phyloP scores from a whole-genome alignment of 768 basidiomycete genomes.

The Flagelloscypha sp. region DNA sequence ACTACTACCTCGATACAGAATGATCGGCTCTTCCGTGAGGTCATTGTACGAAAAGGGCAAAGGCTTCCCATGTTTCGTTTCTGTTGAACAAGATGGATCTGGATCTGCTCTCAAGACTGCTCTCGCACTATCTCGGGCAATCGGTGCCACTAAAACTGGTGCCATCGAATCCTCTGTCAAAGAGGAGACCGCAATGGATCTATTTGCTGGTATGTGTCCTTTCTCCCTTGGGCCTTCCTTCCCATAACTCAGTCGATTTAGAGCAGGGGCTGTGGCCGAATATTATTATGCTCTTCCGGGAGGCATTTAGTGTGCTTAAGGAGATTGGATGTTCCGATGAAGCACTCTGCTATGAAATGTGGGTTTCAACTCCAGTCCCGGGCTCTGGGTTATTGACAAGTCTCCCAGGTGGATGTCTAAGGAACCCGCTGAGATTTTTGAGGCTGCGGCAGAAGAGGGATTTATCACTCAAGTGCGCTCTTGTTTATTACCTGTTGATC shows the following conservation, averaged over 20 bases:
- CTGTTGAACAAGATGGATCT: constrained; percentile 54
- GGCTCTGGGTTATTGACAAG: too few species aligned
- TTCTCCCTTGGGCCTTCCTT: background rate
- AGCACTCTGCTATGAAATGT: constrained; percentile 62
- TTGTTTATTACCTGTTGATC: background rate
- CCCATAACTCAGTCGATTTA: constrained; percentile 5
- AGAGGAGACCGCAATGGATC: constrained; percentile 60
- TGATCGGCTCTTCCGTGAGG: constrained; percentile 61
- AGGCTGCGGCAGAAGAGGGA: constrained; percentile 58
- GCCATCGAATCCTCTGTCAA: constrained; percentile 54
- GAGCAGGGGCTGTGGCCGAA: constrained; percentile 64
- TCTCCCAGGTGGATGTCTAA: constrained; percentile 60
- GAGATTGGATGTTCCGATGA: constrained; percentile 61
- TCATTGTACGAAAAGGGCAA: constrained; percentile 51
- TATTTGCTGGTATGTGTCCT: constrained; percentile 36
- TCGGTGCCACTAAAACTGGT: constrained; percentile 56
- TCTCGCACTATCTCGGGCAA: constrained; percentile 46
- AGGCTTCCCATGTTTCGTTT: constrained; percentile 60
- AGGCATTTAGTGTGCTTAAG: constrained; percentile 53
- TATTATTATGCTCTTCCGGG: constrained; percentile 57
- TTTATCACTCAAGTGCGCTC: constrained; percentile 44
- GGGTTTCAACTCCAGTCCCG: constrained; percentile 4
- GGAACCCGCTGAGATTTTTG: constrained; percentile 62
- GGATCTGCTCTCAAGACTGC: constrained; percentile 37
- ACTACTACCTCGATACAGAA: constrained; percentile 24